Conservation (phyloP, 495 filamentous ascomycete genomes). For the Hypoxylon fuscum region DNA sequence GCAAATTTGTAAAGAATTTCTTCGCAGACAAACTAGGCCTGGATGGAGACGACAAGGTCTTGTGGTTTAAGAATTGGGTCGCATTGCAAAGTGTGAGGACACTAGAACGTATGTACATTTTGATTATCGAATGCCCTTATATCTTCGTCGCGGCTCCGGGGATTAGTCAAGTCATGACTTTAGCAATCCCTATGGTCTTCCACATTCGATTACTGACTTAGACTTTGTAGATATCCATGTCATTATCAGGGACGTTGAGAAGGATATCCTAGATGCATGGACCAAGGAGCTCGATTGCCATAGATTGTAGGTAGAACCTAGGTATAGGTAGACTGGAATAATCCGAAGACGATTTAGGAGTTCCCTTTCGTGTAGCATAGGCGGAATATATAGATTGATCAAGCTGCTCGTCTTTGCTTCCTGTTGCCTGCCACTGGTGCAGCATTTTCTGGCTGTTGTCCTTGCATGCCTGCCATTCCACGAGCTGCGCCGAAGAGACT, state of each 20-base stretch:
- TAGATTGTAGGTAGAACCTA: conserved; percentile 17
- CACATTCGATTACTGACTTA: conserved; percentile 8
- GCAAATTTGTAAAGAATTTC: conserved; percentile 70
- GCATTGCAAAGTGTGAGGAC: conserved; percentile 85
- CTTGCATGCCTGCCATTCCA: conserved; percentile 66
- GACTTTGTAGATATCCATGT: conserved; percentile 57
- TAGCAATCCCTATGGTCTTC: background rate
- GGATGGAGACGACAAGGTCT: conserved; percentile 64
- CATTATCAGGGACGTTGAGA: conserved; percentile 68
- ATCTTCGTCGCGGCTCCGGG: conserved; percentile 34
- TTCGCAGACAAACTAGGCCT: conserved; percentile 70
- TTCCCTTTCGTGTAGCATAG: too few relatives aligned
- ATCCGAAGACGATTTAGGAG: too few relatives aligned
- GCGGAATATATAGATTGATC: conserved; percentile 2
- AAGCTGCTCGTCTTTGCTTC: conserved; percentile 58
- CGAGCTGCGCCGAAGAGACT: conserved; percentile 71
- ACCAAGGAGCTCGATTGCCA: conserved; percentile 54
- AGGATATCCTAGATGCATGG: conserved; percentile 70
- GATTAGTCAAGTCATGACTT: background rate
- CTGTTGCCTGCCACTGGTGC: conserved; percentile 54
- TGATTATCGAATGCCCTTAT: conserved; percentile 64
- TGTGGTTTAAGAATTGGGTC: conserved; percentile 97
- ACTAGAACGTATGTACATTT: conserved; percentile 65
- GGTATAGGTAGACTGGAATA: too few relatives aligned
- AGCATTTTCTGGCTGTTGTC: conserved; percentile 45